Conservation (phyloP, 257 asterid genomes). For the Nicotiana tomentosiformis region DNA sequence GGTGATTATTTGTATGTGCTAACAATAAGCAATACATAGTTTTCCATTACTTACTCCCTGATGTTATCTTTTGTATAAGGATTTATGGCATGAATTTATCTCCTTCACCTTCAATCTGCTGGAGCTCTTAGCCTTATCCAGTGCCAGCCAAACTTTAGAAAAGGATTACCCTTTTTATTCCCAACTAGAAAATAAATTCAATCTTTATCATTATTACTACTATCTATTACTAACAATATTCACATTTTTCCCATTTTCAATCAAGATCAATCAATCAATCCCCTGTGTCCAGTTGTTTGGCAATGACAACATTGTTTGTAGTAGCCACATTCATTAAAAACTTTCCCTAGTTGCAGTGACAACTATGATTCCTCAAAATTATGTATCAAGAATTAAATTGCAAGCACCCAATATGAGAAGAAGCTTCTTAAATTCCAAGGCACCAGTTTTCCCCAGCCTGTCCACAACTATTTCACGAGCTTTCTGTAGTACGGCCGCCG, state of each 20-base stretch:
- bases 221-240: neutral
- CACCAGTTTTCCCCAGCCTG: conserved; percentile 27
- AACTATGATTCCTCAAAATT: conserved; percentile 6
- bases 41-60: no score
- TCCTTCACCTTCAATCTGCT: no score
- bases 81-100: no score
- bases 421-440: conserved; percentile 15
- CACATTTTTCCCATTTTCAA: neutral
- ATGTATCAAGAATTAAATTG: conserved; percentile 27
- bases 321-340: conserved; percentile 11
- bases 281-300: conserved; percentile 6
- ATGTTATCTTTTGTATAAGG: no score
- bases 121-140: conserved; percentile 1
- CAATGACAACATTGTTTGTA: conserved; percentile 11
- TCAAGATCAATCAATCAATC: neutral
- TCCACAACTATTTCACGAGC: neutral
- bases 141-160: conserved; percentile 23
- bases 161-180: conserved; percentile 19
- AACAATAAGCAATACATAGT: no score
- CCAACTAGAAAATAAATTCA: conserved; percentile 12
- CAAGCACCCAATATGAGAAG: conserved; percentile 38
- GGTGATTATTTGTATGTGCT: neutral
- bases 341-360: conserved; percentile 6
- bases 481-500: no score
- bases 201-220: conserved; percentile 7